Conservation (phyloP, 768 basidiomycete species). For the Hebeloma cylindrosporum region DNA sequence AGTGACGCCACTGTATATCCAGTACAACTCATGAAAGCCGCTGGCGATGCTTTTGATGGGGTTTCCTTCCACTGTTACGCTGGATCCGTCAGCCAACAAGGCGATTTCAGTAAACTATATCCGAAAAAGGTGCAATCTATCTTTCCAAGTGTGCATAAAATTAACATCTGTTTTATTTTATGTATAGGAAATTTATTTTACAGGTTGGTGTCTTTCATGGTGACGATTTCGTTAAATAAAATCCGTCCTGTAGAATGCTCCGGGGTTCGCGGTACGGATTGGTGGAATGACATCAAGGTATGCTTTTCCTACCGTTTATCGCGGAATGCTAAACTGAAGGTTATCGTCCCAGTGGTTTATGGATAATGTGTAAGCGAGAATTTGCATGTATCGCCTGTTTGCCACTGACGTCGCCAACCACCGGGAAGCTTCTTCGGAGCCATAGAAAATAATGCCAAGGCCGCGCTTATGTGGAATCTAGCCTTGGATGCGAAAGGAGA, state of each 20-base stretch:
- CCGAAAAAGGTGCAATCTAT: conserved; percentile 45
- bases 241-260: conserved; percentile 50
- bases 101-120: conserved; percentile 50
- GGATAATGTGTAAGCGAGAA: conserved; percentile 51
- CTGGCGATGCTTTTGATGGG: conserved; percentile 54
- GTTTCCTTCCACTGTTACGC: conserved; percentile 71
- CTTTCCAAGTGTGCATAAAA: neutral
- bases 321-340: neutral
- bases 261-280: conserved; percentile 60
- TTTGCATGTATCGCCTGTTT: neutral
- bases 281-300: conserved; percentile 79
- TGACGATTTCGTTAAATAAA: neutral
- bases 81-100: conserved; percentile 51
- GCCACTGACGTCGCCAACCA: neutral
- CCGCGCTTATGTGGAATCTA: conserved; percentile 71
- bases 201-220: conserved; percentile 26
- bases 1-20: conserved; percentile 57
- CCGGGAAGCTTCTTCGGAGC: conserved; percentile 26
- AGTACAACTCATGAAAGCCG: conserved; percentile 58
- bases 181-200: conserved; percentile 48
- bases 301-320: neutral
- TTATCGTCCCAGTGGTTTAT: conserved; percentile 53
- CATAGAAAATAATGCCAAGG: conserved; percentile 38
- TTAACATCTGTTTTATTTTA: conserved; percentile 4
- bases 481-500: conserved; percentile 59